Conservation (phyloP, 495 filamentous ascomycete genomes). For the Talaromyces wortmannii region DNA sequence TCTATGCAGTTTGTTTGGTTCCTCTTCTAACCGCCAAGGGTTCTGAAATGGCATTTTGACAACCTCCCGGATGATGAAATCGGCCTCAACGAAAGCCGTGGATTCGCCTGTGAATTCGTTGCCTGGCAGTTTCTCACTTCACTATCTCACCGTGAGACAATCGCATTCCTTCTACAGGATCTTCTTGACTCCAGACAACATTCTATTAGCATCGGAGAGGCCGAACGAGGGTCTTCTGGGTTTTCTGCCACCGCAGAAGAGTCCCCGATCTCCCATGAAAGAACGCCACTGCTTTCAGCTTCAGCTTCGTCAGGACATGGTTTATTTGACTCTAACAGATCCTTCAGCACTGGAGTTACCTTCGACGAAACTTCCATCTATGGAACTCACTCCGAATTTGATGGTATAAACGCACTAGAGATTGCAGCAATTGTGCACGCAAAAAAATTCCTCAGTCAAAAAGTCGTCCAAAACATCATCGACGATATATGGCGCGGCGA, state of each 20-base stretch:
- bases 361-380: constrained; percentile 23
- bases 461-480: constrained; percentile 78
- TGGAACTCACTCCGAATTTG: constrained; percentile 60
- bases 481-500: constrained; percentile 87
- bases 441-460: constrained; percentile 85
- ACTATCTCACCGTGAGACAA: constrained; percentile 70
- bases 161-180: constrained; percentile 80
- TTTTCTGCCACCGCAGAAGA: constrained; percentile 5
- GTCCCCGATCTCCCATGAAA: constrained; percentile 11
- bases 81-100: constrained; percentile 67
- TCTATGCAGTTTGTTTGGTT: background rate
- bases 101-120: constrained; percentile 82
- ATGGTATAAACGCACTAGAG: constrained; percentile 78
- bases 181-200: constrained; percentile 37
- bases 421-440: constrained; percentile 85
- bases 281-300: constrained; percentile 21
- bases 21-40: constrained; percentile 36
- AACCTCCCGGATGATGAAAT: constrained; percentile 56
- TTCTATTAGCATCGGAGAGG: constrained; percentile 12
- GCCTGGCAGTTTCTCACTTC: constrained; percentile 83
- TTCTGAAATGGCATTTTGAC: constrained; percentile 72
- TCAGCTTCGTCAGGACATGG: constrained; percentile 18
- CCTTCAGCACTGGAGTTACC: constrained; percentile 6
- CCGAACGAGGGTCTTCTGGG: constrained; percentile 17
- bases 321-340: constrained; percentile 12